A percentile compares a stretch with the other conserved stretches of the same genome.
Conservation (phyloP, 257 asterid genomes). For the Coffea eugenioides region DNA sequence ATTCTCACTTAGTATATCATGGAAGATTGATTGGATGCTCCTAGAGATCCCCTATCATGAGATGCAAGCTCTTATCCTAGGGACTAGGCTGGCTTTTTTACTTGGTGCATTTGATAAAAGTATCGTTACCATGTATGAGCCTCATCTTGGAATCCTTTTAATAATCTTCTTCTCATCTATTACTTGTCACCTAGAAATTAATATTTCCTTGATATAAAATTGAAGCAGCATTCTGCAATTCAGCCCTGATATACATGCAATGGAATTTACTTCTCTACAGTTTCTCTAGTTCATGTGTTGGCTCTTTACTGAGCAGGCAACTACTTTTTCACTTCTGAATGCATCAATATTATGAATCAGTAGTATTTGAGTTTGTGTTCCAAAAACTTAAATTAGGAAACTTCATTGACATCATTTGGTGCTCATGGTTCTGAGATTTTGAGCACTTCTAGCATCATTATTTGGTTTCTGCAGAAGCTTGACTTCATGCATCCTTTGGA, state of each 20-base stretch:
- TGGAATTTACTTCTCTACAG: neutral
- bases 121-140: neutral
- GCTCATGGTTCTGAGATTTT: neutral
- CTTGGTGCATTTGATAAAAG: constrained; percentile 1
- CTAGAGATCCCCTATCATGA: neutral
- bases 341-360: neutral
- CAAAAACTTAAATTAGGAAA: neutral
- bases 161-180: neutral
- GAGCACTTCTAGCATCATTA: neutral
- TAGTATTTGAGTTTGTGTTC: neutral
- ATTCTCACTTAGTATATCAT: neutral
- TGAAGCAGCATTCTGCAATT: neutral
- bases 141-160: neutral
- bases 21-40: neutral
- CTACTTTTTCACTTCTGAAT: neutral
- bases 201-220: neutral
- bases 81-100: neutral
- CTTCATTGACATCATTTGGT: neutral
- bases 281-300: neutral
- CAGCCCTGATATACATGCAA: neutral
- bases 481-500: neutral
- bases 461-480: neutral
- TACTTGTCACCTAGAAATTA: neutral
- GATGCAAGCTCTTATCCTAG: neutral
- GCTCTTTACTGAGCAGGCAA: neutral